Base-by-base conservation (phyloP, 208 protist genomes). In the Leishmania tarentolae region DNA sequence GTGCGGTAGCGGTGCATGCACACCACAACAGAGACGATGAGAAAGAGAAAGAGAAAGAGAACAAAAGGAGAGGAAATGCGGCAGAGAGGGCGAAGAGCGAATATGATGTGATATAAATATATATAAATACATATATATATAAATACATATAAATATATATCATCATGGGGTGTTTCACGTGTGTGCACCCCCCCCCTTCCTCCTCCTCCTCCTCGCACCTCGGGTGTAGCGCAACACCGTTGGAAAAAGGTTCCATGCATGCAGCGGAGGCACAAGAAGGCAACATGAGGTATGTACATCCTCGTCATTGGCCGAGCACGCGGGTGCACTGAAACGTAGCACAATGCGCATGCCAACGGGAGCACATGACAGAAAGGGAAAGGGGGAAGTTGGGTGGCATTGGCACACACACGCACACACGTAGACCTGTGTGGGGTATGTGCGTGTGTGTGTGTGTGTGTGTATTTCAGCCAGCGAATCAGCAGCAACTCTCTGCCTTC, bases 31-130 rank as follows among this genome's bases (percentile, higher is more conserved):
- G 56, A 21, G 47, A 42, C 46, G 50, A 72, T 52, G 19, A 4
- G 78, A 66, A 9, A 37, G 76, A 19, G 19, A 4, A 56, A 66
- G 21, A 37, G 76, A 19, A 74, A 21, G 46, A 8, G 3, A 50
- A 84, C 28, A 74, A 66, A 81, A 19, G 50, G 59, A 83, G 15
- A 63, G 40, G 15, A 5, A 42, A 35, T 0, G 66, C 28, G 40
- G 66, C 24, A 71, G 40, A 71, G 5, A 46, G 21, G 66, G 40
- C 24, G 21, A 71, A 71, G 66, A 17, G 66, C n/a, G 17, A 31
- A 21, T 46, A 71, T 28, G 3, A 44, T 46, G 42, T 28, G 17
- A 46, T 17, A n/a, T n/a, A n/a, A n/a, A n/a, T n/a, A n/a, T n/a
- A n/a, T n/a, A n/a, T n/a, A n/a, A n/a, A n/a, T n/a, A n/a, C n/a